phyloP scores from a whole-genome alignment of 164 flowering plant genomes.

The Annona squamosa region DNA sequence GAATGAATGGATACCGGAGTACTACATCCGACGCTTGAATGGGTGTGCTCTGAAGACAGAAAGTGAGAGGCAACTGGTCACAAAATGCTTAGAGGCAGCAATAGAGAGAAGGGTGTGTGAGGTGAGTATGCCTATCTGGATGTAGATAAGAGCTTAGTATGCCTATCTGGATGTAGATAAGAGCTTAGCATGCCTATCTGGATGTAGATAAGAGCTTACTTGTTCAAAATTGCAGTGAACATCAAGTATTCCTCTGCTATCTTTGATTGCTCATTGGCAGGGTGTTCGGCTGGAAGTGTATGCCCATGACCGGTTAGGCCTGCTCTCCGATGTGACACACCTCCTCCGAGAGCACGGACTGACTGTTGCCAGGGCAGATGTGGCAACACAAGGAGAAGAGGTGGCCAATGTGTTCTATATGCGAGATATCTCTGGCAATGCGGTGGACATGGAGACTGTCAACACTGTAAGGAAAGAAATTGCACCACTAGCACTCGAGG shows the following conservation, averaged over 20 bases:
- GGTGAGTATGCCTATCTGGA: slow-evolving; percentile 26
- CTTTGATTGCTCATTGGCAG: slow-evolving; percentile 17
- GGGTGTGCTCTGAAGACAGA: slow-evolving; percentile 45
- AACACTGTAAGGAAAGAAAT: slow-evolving; percentile 54
- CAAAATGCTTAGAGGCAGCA: slow-evolving; percentile 71
- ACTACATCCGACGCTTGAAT: slow-evolving; percentile 52
- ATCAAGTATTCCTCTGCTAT: neutral
- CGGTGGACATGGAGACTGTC: slow-evolving; percentile 45
- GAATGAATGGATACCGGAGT: slow-evolving; percentile 40
- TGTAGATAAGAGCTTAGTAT: slow-evolving; percentile 52
- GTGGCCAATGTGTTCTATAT: slow-evolving; percentile 55
- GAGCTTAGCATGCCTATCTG: slow-evolving; percentile 35
- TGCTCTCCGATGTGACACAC: slow-evolving; percentile 63
- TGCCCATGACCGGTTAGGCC: slow-evolving; percentile 49
- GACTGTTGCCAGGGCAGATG: slow-evolving; percentile 57
- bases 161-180: no score
- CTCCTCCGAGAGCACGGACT: slow-evolving; percentile 64
- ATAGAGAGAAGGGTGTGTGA: slow-evolving; percentile 68
- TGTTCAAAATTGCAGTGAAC: neutral
- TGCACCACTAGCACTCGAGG: slow-evolving; percentile 36
- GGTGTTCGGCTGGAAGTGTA: slow-evolving; percentile 56
- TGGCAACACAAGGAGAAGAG: slow-evolving; percentile 55
- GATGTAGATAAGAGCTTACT: neutral
- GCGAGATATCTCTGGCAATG: slow-evolving; percentile 50
- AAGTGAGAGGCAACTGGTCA: slow-evolving; percentile 41